Evolutionary conservation across 768 basidiomycete genomes (phyloP).

Genomic region (Cantharellus cinnabarinus): DNA sequence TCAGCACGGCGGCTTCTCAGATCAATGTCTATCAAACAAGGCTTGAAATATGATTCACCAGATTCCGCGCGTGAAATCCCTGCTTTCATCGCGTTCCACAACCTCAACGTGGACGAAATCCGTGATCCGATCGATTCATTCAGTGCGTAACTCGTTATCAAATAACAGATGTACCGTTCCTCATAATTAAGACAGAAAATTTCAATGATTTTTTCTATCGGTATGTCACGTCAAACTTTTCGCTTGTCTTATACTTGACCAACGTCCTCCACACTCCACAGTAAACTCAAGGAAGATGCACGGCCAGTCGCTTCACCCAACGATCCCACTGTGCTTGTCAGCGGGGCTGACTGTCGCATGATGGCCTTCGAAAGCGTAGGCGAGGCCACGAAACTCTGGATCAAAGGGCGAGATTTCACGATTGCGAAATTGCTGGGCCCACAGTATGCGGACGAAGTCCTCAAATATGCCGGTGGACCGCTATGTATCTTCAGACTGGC

Average conservation of each 20-base stretch:
- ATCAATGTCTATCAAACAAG: slow-evolving; percentile 84
- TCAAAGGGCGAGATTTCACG: slow-evolving; percentile 89
- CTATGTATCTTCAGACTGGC: slow-evolving; percentile 81
- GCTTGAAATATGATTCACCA: slow-evolving; percentile 74
- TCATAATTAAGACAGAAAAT: slow-evolving; percentile 31
- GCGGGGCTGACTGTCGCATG: slow-evolving; percentile 88
- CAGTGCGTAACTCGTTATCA: slow-evolving; percentile 27
- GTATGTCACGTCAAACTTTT: slow-evolving; percentile 15
- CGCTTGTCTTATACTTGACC: neutral
- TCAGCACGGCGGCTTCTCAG: slow-evolving; percentile 69
- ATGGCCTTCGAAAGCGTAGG: slow-evolving; percentile 78
- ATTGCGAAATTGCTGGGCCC: slow-evolving; percentile 64
- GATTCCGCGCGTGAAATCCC: slow-evolving; percentile 71
- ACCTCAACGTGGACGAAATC: slow-evolving; percentile 65
- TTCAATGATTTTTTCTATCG: slow-evolving; percentile 90
- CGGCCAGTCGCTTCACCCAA: slow-evolving; percentile 53
- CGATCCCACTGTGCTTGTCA: slow-evolving; percentile 62
- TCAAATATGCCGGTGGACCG: slow-evolving; percentile 58
- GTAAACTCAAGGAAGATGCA: slow-evolving; percentile 70
- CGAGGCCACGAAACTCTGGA: slow-evolving; percentile 83
- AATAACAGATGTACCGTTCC: neutral
- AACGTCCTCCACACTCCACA: slow-evolving; percentile 13
- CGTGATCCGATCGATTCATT: slow-evolving; percentile 66
- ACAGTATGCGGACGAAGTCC: slow-evolving; percentile 43
- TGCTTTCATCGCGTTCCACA: slow-evolving; percentile 77